Evolutionary conservation across 2,329 filamentous ascomycete species (phyloP).

Genomic region (Daldinia sp.): DNA sequence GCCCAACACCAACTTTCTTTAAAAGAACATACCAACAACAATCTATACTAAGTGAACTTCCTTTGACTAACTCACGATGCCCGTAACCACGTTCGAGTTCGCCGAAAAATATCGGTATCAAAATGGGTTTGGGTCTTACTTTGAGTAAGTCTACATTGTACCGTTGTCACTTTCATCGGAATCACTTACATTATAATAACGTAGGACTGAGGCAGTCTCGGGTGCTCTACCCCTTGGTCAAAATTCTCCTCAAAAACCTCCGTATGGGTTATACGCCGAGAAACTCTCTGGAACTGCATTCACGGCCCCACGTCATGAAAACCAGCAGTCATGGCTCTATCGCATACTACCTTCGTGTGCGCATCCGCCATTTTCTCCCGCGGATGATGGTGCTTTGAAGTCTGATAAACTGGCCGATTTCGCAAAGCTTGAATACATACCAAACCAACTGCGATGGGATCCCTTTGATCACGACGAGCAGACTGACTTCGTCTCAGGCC

Average conservation of each 20-base stretch:
- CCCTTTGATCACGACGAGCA: constrained; percentile 78
- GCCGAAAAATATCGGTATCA: constrained; percentile 69
- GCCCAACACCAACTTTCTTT: background rate
- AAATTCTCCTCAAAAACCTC: constrained; percentile 78
- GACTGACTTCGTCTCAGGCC: constrained; percentile 59
- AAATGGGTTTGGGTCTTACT: constrained; percentile 76
- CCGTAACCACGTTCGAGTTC: constrained; percentile 53
- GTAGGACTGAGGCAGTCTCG: constrained; percentile 69
- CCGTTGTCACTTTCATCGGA: constrained; percentile 5
- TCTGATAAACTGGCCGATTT: constrained; percentile 61
- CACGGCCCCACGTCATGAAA: constrained; percentile 69
- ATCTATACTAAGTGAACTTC: constrained; percentile 16
- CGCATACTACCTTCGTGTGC: constrained; percentile 67
- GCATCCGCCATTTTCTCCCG: constrained; percentile 56
- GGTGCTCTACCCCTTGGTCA: constrained; percentile 74
- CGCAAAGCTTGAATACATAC: constrained; percentile 75
- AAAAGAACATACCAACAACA: constrained; percentile 7
- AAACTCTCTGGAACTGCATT: constrained; percentile 72
- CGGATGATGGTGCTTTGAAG: constrained; percentile 57
- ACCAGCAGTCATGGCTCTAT: constrained; percentile 71
- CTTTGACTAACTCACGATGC: constrained; percentile 46
- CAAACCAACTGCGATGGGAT: constrained; percentile 87
- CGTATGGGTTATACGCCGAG: constrained; percentile 77
- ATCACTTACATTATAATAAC: background rate
- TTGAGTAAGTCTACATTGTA: constrained; percentile 65